phyloP scores from a whole-genome alignment of 1,284 basidiomycete genomes.

The Tremellales sp. region DNA sequence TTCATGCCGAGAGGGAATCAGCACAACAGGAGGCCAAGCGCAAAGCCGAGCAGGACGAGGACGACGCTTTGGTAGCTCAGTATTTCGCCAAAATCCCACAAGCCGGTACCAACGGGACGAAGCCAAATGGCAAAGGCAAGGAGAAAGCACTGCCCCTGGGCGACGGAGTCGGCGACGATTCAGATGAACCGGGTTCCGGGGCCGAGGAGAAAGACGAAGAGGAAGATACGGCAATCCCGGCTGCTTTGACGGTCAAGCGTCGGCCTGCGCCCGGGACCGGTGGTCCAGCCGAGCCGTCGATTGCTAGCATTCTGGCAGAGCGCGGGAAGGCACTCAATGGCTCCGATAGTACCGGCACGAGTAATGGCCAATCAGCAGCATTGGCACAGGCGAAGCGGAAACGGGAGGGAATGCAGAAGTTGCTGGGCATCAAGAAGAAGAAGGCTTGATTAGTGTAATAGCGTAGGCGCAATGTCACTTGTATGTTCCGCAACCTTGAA shows the following conservation, averaged over 20 bases:
- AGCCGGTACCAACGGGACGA: constrained; percentile 27
- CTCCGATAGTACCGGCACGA: constrained; percentile 37
- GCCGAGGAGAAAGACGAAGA: constrained; percentile 7
- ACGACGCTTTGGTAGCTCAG: constrained; percentile 79
- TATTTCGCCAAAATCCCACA: constrained; percentile 72
- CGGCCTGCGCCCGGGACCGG: constrained; percentile 54
- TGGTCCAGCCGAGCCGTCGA: constrained; percentile 56
- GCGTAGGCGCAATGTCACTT: background rate
- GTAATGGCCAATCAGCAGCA: constrained; percentile 9
- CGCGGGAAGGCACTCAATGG: constrained; percentile 59
- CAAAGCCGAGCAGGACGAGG: constrained; percentile 75
- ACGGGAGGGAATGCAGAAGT: constrained; percentile 44
- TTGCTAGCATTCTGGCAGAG: constrained; percentile 67
- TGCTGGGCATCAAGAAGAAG: constrained; percentile 59
- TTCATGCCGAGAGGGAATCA: constrained; percentile 39
- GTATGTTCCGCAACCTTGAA: background rate
- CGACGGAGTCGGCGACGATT: constrained; percentile 19
- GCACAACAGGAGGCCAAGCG: constrained; percentile 54
- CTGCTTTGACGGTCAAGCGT: constrained; percentile 68
- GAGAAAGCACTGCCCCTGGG: constrained; percentile 9
- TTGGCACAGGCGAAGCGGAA: constrained; percentile 59
- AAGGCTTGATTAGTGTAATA: constrained; percentile 13
- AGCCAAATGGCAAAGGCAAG: constrained; percentile 35
- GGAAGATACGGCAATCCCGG: constrained; percentile 26
- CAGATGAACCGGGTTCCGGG: constrained; percentile 9